phyloP scores from a whole-genome alignment of 441 rosid species.

The Aleurites moluccanus region DNA sequence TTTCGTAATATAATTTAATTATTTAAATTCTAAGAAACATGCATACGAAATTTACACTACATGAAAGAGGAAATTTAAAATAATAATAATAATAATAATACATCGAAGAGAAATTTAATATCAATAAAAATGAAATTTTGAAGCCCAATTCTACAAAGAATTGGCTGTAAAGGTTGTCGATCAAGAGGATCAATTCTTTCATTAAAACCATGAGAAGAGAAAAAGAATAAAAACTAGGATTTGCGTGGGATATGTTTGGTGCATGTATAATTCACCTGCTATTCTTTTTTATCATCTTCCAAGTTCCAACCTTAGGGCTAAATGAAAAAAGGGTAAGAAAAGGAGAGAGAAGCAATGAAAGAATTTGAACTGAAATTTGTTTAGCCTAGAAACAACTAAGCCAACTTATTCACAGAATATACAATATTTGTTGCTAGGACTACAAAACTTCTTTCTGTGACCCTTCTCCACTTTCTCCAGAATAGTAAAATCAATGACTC shows the following conservation, averaged over 20 bases:
- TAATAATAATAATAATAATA: too few relatives aligned
- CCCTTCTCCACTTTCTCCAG: not conserved
- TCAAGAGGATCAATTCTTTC: too few relatives aligned
- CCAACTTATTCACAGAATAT: slow-evolving; percentile 22
- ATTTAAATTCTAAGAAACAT: too few relatives aligned
- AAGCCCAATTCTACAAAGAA: too few relatives aligned
- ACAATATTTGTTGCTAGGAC: slow-evolving; percentile 30
- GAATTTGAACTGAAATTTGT: slow-evolving; percentile 22
- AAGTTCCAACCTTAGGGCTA: not conserved
- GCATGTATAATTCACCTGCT: not conserved
- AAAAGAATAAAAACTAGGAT: not conserved
- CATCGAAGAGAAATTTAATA: too few relatives aligned
- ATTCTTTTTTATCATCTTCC: not conserved
- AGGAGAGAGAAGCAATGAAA: slow-evolving; percentile 24
- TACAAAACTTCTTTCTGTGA: slow-evolving; percentile 35
- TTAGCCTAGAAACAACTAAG: slow-evolving; percentile 23
- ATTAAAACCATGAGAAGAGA: too few relatives aligned
- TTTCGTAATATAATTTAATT: too few relatives aligned
- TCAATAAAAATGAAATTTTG: too few relatives aligned
- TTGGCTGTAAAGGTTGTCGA: too few relatives aligned
- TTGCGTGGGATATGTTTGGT: not conserved
- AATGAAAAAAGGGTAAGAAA: not conserved
- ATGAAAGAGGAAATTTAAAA: too few relatives aligned
- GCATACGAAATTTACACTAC: too few relatives aligned
- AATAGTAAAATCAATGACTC: not conserved